Percentiles rank a stretch among this genome's conserved stretches.
Evolutionary conservation across 305 asterid genomes (phyloP).

Genomic region (Ruellia speciosa): DNA sequence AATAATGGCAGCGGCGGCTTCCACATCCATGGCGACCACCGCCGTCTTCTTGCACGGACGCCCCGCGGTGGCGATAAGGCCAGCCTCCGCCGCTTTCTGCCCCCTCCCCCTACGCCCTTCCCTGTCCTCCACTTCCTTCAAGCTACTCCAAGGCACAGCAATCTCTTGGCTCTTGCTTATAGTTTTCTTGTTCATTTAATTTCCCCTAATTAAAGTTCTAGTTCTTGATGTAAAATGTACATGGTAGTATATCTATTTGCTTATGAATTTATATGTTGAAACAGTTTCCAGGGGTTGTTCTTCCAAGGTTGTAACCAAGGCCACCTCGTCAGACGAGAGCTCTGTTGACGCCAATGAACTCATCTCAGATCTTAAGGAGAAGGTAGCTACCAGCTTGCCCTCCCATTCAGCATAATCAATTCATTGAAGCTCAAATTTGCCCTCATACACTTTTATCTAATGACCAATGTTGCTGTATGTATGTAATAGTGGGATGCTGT

Average conservation of each 20-base stretch:
- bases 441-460: neutral
- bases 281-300: neutral
- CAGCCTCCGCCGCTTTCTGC: neutral
- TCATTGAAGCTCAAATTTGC: neutral
- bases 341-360: slow-evolving; percentile 33
- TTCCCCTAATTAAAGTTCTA: neutral
- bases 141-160: neutral
- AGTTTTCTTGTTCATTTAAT: no score
- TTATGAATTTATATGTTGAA: neutral
- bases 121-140: neutral
- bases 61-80: neutral
- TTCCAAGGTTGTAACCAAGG: slow-evolving; percentile 31
- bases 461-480: neutral
- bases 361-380: slow-evolving; percentile 38
- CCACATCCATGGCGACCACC: neutral
- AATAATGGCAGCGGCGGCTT: neutral
- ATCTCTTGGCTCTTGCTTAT: neutral
- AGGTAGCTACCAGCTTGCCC: slow-evolving; percentile 17
- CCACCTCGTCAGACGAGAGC: slow-evolving; percentile 41
- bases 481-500: slow-evolving; percentile 76
- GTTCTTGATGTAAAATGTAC: neutral
- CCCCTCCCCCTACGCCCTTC: neutral
- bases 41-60: neutral
- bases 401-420: neutral
- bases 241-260: no score